These are phyloP conservation scores for Cyclocybe cylindracea DNA, from an alignment of 768 basidiomycete species.

Conservation along the genomic window DNA sequence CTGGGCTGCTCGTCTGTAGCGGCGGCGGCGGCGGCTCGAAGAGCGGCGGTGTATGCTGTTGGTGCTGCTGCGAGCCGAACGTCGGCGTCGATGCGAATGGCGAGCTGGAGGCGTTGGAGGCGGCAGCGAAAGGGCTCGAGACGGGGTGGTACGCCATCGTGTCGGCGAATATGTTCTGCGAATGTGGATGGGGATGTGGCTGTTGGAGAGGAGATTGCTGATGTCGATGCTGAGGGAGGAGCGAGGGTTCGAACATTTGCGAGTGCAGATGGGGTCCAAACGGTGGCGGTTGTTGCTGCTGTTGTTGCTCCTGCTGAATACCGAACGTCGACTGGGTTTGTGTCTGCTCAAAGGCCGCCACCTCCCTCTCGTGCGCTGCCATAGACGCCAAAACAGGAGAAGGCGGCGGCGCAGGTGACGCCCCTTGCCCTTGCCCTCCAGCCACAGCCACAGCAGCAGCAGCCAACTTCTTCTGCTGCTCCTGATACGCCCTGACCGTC, in stretches of 20 bases:
- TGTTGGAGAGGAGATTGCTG: constrained; percentile 16
- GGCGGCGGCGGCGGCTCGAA: constrained; percentile 13
- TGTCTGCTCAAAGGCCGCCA: too few species aligned
- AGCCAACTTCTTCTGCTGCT: constrained; percentile 10
- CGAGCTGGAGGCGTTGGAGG: constrained; percentile 26
- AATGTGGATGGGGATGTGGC: background rate
- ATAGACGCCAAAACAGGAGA: background rate
- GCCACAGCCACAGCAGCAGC: constrained; percentile 6
- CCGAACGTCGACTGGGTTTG: constrained; percentile 1
- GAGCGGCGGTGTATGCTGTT: constrained; percentile 26
- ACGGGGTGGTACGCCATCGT: constrained; percentile 8
- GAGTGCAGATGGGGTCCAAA: constrained; percentile 1
- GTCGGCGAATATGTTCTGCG: constrained; percentile 11
- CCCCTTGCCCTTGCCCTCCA: background rate
- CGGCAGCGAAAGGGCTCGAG: constrained; percentile 31
- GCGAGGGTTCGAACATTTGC: background rate
- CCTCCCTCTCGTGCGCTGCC: too few species aligned
- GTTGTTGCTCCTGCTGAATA: background rate
- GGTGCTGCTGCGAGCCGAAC: constrained; percentile 21
- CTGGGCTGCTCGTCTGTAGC: constrained; percentile 7
- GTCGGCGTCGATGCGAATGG: constrained; percentile 31
- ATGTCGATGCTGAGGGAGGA: constrained; percentile 16
- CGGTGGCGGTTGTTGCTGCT: background rate
- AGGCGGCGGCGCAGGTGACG: background rate
- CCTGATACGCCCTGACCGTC: constrained; percentile 12